Evolutionary conservation across 352 stramenopile genomes (phyloP).

Genomic region (Globisporangium abappressorium): DNA sequence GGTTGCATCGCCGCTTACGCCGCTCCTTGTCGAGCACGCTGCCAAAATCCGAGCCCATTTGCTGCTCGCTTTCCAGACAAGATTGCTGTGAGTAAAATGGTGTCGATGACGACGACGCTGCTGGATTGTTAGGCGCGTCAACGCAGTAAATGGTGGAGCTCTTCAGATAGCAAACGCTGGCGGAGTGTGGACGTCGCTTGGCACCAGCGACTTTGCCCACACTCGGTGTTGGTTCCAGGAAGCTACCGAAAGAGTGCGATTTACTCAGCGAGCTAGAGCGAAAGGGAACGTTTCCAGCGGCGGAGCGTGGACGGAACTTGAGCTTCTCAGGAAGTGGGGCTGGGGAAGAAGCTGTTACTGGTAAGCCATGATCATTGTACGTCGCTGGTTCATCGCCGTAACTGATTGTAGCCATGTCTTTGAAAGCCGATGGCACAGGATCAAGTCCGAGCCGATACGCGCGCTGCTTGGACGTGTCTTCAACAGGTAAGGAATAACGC

Average conservation of each 20-base stretch:
- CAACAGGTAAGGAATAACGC: conserved; percentile 51
- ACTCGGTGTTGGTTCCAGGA: conserved; percentile 6
- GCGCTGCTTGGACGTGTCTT: conserved; percentile 33
- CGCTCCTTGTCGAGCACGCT: conserved; percentile 41
- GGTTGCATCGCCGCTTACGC: conserved; percentile 20
- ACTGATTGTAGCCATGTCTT: conserved; percentile 4
- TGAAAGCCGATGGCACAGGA: conserved; percentile 26
- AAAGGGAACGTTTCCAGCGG: conserved; percentile 20
- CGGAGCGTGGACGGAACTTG: conserved; percentile 38
- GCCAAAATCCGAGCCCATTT: conserved; percentile 23
- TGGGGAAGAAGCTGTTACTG: neutral
- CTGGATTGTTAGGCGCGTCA: conserved; percentile 1
- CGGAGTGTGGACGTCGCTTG: conserved; percentile 44
- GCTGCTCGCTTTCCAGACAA: neutral
- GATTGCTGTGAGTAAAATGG: neutral
- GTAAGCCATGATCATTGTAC: neutral
- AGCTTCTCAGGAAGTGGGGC: neutral
- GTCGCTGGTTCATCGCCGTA: neutral
- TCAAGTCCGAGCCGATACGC: conserved; percentile 58
- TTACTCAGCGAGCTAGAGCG: conserved; percentile 1
- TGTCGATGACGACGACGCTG: conserved; percentile 6
- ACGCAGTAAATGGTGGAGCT: conserved; percentile 59
- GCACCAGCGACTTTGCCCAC: conserved; percentile 49
- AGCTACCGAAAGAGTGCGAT: neutral
- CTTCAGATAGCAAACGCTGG: conserved; percentile 49